Base-by-base conservation (phyloP, 164 flowering plant species). In the Platanus orientalis region DNA sequence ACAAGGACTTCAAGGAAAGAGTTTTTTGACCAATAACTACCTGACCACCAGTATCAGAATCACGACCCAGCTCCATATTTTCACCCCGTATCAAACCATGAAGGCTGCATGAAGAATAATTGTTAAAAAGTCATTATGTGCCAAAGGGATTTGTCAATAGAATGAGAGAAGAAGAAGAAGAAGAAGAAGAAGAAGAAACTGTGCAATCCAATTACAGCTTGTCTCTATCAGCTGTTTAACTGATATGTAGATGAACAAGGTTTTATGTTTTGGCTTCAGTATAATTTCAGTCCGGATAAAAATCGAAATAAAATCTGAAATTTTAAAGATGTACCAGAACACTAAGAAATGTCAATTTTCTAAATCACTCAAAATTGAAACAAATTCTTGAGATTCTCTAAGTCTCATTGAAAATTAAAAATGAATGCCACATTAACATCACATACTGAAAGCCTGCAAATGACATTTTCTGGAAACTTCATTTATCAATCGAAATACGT, bases 11-110 rank as follows among this genome's bases (percentile, higher is more conserved):
- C 1, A 59, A 53, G 60, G 13, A 67, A 26, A 23, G 21, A 55
- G 17, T 20, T 24, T 51, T 25, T 36, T 28, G 40, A 61, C 3
- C 26, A 62, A 58, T 48, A 58, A 44, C 40, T 70, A 95, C 99
- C 99, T 95, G 99, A 44, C 99, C 99, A 69, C 99, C 99, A 44
- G 99, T 95, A 75, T 95, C 99, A 71, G 99, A 95, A 78, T 95
- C 99, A 61, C 96, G 90, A 20, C 99, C 99, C 71, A 95, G 97
- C 81, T 95, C 99, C 99, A 95, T 95, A 77, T 92, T 95, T 71
- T 95, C 99, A 51, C 99, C 97, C 9, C 97, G 80, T 56, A 95
- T 90, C 20, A 95, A 73, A 54, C 99, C 99, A 81, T 95, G 99
- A 52, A 95, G 78, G 66, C 99, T 95, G 99, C 86, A 93, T 7